Evolutionary conservation across 345 rosid genomes (phyloP), one percentile per base, ranked within the genome.

Genomic region (Lenwebbia sp.): DNA sequence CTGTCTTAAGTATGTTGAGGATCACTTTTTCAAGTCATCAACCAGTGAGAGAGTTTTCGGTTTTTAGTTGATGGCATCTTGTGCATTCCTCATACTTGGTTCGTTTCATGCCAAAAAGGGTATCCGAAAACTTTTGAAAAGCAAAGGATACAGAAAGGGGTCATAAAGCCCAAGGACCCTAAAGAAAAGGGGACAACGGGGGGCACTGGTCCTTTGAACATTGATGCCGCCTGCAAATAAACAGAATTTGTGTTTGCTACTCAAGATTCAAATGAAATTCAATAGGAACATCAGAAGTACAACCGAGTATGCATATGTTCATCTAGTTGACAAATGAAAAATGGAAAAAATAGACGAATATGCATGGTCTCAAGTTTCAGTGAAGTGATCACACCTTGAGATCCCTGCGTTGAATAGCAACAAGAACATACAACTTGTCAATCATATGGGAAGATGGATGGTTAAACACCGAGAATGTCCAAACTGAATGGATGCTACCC

Each of bases 101-200:
- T 70, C 25, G 19, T 70, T 19, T 37, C 44, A 70, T 70, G 78
- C 78, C 47, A 70, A 70, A 37, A 70, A 33, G 81, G 47, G 47
- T 5, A 70, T 37, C 47, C 41, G 4, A 70, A 70, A 70, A 70
- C 47, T 9, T 37, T 70, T 10, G 22, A 33, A 84, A 62, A 28
- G 83, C 51, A 21, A 88, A 94, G 98, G 98, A 96, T 98, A 98
- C 99, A 90, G 88, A 96, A 98, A 86, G 99, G 98, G 54, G 99
- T 98, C 99, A 98, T 98, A 88, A 98, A 98, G 90, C 99, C 99
- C 83, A 98, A 92, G 88, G 99, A 98, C 84, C 99, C 99, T 86
- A 96, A 89, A 52, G 99, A 94, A 90, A 96, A 98, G 65, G 99
- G 96, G 85, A 96, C 99, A 78, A 95, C 89, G 7, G 98, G 99